phyloP scores from a whole-genome alignment of 306 rosid species.

The Trifolium subterraneum region DNA sequence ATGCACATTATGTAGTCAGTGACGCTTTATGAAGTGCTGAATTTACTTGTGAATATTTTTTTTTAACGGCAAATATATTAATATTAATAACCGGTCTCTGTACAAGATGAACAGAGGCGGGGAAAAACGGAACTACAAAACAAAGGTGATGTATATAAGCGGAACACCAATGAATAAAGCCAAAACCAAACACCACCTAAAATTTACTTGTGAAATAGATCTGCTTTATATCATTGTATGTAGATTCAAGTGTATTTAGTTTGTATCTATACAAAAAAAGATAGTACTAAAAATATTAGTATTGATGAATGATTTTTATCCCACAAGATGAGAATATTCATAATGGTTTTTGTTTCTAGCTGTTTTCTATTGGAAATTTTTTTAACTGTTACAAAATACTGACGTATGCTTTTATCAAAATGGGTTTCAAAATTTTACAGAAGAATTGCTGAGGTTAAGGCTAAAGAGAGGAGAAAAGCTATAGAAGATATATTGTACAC shows the following conservation, averaged over 20 bases:
- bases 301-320: background rate
- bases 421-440: constrained; percentile 52
- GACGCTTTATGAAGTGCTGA: constrained; percentile 9
- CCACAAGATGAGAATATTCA: background rate
- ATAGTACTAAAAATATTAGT: background rate
- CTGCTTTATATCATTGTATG: constrained; percentile 15
- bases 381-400: constrained; percentile 5
- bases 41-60: constrained; percentile 11
- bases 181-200: no score
- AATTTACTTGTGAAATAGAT: constrained; percentile 3
- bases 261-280: background rate
- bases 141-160: no score
- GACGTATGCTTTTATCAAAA: constrained; percentile 12
- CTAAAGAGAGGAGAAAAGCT: constrained; percentile 73
- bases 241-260: constrained; percentile 11
- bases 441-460: constrained; percentile 95
- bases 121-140: no score
- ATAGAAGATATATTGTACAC: constrained; percentile 86
- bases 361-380: background rate
- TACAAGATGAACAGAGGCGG: no score
- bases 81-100: no score
- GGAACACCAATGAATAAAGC: no score
- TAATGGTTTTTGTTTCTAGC: constrained; percentile 12
- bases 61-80: no score
- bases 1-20: background rate